A percentile compares a stretch with the other conserved stretches of the same genome.
These are phyloP conservation scores for Jamesozyma piceae DNA, from an alignment of 805 yeast species.

Conservation along the genomic window DNA sequence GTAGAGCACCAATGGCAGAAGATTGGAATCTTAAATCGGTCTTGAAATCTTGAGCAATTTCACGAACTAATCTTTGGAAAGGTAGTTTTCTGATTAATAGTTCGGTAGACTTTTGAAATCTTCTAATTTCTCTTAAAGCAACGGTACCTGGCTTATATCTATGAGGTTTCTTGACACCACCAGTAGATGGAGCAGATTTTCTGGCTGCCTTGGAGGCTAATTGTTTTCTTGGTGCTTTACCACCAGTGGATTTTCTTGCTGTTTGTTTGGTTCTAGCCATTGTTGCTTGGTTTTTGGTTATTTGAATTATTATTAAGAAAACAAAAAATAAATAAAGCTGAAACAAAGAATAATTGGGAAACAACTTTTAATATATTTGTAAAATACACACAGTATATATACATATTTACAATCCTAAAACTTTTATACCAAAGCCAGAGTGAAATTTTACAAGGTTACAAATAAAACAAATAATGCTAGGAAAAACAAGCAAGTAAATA, in stretches of 20 bases:
- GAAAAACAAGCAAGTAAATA: too few relatives aligned
- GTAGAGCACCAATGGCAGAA: slow-evolving; percentile 93
- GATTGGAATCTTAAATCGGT: slow-evolving; percentile 92
- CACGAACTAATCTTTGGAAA: slow-evolving; percentile 93
- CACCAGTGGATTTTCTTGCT: slow-evolving; percentile 91
- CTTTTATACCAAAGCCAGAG: too few relatives aligned
- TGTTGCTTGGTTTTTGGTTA: slow-evolving; percentile 8
- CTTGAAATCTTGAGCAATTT: slow-evolving; percentile 89
- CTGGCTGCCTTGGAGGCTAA: slow-evolving; percentile 87
- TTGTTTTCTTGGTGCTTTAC: slow-evolving; percentile 92
- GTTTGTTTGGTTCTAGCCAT: slow-evolving; percentile 94
- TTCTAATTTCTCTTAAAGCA: slow-evolving; percentile 92
- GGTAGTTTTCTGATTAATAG: slow-evolving; percentile 91
- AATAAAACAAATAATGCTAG: too few relatives aligned
- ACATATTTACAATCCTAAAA: too few relatives aligned
- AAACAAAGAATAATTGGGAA: too few relatives aligned
- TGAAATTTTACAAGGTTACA: too few relatives aligned
- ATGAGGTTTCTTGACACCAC: slow-evolving; percentile 91
- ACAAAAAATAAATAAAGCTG: too few relatives aligned
- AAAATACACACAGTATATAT: too few relatives aligned
- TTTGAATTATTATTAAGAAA: too few relatives aligned
- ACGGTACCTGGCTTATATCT: slow-evolving; percentile 96
- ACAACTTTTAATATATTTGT: too few relatives aligned
- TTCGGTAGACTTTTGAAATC: slow-evolving; percentile 94
- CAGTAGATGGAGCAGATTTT: slow-evolving; percentile 84